Percentiles rank a stretch among this genome's conserved stretches.
Evolutionary conservation across 148 eudicot species (phyloP).

Genomic region (Mesembryanthemum crystallinum): DNA sequence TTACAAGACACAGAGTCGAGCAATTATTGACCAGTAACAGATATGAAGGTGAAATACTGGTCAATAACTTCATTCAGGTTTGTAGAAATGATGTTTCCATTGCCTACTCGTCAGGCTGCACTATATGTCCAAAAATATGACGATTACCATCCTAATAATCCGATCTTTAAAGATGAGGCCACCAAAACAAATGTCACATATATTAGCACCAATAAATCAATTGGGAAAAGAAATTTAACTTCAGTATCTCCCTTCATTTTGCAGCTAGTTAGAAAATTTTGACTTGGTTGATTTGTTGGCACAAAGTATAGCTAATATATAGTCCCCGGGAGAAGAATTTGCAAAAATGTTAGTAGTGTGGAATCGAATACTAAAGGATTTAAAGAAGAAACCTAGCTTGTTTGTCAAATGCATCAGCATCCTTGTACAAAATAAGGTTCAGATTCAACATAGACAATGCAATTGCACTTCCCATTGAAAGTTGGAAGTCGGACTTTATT

Average conservation of each 20-base stretch:
- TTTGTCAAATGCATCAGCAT: too few species aligned
- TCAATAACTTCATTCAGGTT: too few species aligned
- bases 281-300: too few species aligned
- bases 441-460: background rate
- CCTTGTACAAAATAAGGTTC: background rate
- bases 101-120: background rate
- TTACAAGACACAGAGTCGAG: background rate
- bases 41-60: background rate
- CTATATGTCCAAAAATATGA: background rate
- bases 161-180: background rate
- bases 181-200: background rate
- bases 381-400: background rate
- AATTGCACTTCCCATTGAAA: background rate
- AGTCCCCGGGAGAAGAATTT: too few species aligned
- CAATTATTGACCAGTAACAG: background rate
- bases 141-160: background rate
- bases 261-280: background rate
- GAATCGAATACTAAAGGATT: background rate
- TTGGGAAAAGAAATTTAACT: background rate
- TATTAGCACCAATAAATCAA: background rate
- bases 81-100: background rate
- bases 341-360: background rate
- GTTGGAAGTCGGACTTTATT: too few species aligned
- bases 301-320: too few species aligned
- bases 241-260: conserved; percentile 6